phyloP scores from a whole-genome alignment of 1,284 basidiomycete genomes.

The Moniliella sp. region DNA sequence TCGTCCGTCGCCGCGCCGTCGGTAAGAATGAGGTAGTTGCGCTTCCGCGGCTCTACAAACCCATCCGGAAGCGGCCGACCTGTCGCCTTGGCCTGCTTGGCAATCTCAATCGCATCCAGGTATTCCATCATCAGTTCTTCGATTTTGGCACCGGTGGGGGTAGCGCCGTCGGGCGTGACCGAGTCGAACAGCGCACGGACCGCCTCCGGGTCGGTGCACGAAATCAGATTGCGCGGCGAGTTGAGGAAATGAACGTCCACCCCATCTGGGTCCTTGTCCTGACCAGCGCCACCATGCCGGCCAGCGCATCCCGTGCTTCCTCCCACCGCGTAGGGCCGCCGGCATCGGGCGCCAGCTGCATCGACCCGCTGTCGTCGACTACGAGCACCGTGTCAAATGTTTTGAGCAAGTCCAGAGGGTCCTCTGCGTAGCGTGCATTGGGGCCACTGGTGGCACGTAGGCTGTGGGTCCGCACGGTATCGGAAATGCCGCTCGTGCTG shows the following conservation, averaged over 20 bases:
- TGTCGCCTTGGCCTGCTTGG: slow-evolving; percentile 4
- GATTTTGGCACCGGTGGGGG: slow-evolving; percentile 10
- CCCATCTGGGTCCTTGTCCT: slow-evolving; percentile 11
- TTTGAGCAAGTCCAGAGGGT: slow-evolving; percentile 4
- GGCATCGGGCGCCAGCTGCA: slow-evolving; percentile 7
- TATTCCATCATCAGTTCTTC: slow-evolving; percentile 13
- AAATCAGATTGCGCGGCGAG: slow-evolving; percentile 2
- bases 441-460: neutral
- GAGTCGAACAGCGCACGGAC: slow-evolving; percentile 8
- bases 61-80: neutral
- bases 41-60: slow-evolving; percentile 3
- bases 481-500: no score
- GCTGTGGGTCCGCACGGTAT: no score
- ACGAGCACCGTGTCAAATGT: slow-evolving; percentile 13
- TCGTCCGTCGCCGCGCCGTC: slow-evolving; percentile 36
- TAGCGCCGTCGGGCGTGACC: slow-evolving; percentile 11
- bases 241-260: slow-evolving; percentile 16
- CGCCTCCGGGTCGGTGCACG: slow-evolving; percentile 3
- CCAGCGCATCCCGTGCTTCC: slow-evolving; percentile 9
- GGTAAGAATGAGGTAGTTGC: slow-evolving; percentile 6
- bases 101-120: slow-evolving; percentile 7
- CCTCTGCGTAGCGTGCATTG: slow-evolving; percentile 1
- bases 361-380: slow-evolving; percentile 11
- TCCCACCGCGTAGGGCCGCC: slow-evolving; percentile 7
- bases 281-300: slow-evolving; percentile 9